These are phyloP conservation scores for Plenodomus lindquistii DNA, from an alignment of 2,329 filamentous ascomycete genomes.

Conservation along the genomic window DNA sequence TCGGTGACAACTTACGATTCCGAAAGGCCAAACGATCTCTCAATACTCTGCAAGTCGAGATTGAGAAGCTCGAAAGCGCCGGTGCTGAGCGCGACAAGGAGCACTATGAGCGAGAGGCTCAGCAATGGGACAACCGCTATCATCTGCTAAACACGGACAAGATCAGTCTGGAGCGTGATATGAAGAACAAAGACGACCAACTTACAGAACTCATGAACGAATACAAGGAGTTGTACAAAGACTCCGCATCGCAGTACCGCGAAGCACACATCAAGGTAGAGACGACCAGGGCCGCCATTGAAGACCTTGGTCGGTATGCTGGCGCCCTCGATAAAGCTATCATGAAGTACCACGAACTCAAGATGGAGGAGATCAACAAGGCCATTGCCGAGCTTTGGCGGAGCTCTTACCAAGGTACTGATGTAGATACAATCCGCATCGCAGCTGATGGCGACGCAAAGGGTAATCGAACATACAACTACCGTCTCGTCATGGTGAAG, in stretches of 20 bases:
- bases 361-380: constrained; percentile 97
- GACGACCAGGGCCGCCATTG: constrained; percentile 89
- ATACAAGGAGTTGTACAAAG: constrained; percentile 84
- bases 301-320: constrained; percentile 82
- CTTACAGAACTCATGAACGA: constrained; percentile 72
- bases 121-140: constrained; percentile 67
- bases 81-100: constrained; percentile 83
- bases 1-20: constrained; percentile 85
- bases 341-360: constrained; percentile 93
- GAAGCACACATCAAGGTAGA: constrained; percentile 87
- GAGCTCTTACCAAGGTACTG: constrained; percentile 93
- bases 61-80: constrained; percentile 73
- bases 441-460: constrained; percentile 83
- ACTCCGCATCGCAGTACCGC: constrained; percentile 79
- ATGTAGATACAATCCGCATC: constrained; percentile 96
- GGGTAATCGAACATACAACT: constrained; percentile 88
- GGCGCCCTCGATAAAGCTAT: constrained; percentile 91
- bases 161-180: constrained; percentile 73
- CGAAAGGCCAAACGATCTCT: constrained; percentile 74
- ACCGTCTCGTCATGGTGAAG: constrained; percentile 96
- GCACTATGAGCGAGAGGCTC: constrained; percentile 71
- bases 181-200: constrained; percentile 84
- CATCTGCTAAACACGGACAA: constrained; percentile 73
- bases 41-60: constrained; percentile 68
- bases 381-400: constrained; percentile 98